Evolutionary conservation across 2,329 filamentous ascomycete species (phyloP).

Genomic region (Monosporascus sp.): DNA sequence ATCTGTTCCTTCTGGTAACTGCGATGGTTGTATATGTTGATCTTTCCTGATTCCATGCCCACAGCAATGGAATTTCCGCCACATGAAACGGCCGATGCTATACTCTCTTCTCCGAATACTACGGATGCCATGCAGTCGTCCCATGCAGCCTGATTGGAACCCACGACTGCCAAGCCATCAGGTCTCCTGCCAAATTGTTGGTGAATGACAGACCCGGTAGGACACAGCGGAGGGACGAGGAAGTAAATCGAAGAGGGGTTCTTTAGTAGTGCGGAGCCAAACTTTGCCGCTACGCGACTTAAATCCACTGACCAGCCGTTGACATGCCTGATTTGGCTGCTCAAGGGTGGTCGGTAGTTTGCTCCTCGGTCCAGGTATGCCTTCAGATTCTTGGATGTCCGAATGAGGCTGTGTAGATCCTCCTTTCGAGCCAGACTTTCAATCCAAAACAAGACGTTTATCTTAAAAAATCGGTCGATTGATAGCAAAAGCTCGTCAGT

Average conservation of each 20-base stretch:
- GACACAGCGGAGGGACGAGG: slow-evolving; percentile 31
- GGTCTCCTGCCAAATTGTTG: slow-evolving; percentile 7
- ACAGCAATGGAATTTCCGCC: neutral
- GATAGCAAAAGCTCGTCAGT: slow-evolving; percentile 14
- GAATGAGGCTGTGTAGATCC: slow-evolving; percentile 16
- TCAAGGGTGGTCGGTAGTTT: slow-evolving; percentile 17
- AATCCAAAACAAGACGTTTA: slow-evolving; percentile 25
- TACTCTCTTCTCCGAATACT: no score
- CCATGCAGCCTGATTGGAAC: slow-evolving; percentile 8
- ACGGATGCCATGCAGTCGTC: slow-evolving; percentile 20
- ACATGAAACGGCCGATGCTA: no score
- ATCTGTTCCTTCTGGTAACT: neutral
- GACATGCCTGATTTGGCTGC: slow-evolving; percentile 16
- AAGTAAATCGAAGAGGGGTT: slow-evolving; percentile 29
- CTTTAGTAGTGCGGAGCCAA: slow-evolving; percentile 20
- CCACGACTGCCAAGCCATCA: slow-evolving; percentile 9
- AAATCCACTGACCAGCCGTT: slow-evolving; percentile 28
- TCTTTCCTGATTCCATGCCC: neutral
- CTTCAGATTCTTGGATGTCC: slow-evolving; percentile 18
- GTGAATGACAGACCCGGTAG: slow-evolving; percentile 13
- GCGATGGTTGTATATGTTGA: neutral
- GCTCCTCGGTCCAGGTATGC: slow-evolving; percentile 18
- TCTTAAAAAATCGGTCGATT: slow-evolving; percentile 20
- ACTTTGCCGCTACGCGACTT: slow-evolving; percentile 25
- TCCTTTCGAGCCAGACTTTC: slow-evolving; percentile 18